Conservation (phyloP, 352 stramenopile genomes). For the Phytophthora syringae region DNA sequence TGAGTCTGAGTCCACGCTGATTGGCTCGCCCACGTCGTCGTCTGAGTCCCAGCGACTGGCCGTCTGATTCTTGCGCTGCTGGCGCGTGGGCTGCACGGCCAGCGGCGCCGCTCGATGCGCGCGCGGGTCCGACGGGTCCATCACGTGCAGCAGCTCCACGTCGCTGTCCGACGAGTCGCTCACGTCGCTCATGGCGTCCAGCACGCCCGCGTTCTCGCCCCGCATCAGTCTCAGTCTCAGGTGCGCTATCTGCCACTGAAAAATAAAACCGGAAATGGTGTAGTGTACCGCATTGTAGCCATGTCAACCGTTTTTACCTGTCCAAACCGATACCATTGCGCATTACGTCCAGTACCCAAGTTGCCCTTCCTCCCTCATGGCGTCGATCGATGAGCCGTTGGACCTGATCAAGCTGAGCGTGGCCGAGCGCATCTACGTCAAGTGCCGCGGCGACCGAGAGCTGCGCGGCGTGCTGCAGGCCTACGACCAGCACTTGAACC, state of each 20-base stretch:
- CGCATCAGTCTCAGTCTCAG: slow-evolving; percentile 21
- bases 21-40: slow-evolving; percentile 54
- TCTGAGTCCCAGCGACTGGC: slow-evolving; percentile 71
- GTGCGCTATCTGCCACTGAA: slow-evolving; percentile 23
- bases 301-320: too few relatives aligned
- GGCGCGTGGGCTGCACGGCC: slow-evolving; percentile 41
- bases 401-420: slow-evolving; percentile 99
- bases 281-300: too few relatives aligned
- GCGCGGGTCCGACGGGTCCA: slow-evolving; percentile 81
- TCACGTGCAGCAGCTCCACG: slow-evolving; percentile 58
- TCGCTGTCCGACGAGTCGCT: slow-evolving; percentile 47
- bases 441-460: slow-evolving; percentile 97
- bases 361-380: slow-evolving; percentile 64
- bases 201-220: slow-evolving; percentile 42
- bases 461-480: slow-evolving; percentile 97
- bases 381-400: slow-evolving; percentile 95
- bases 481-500: slow-evolving; percentile 99
- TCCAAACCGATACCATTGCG: neutral
- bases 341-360: too few relatives aligned
- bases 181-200: slow-evolving; percentile 44
- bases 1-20: slow-evolving; percentile 30
- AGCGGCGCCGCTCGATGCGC: slow-evolving; percentile 51
- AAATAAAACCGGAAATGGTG: too few relatives aligned
- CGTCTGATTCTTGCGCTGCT: slow-evolving; percentile 30
- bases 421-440: slow-evolving; percentile 99